Conservation (phyloP, 2,329 filamentous ascomycete genomes). For the Sporothrix luriei region DNA sequence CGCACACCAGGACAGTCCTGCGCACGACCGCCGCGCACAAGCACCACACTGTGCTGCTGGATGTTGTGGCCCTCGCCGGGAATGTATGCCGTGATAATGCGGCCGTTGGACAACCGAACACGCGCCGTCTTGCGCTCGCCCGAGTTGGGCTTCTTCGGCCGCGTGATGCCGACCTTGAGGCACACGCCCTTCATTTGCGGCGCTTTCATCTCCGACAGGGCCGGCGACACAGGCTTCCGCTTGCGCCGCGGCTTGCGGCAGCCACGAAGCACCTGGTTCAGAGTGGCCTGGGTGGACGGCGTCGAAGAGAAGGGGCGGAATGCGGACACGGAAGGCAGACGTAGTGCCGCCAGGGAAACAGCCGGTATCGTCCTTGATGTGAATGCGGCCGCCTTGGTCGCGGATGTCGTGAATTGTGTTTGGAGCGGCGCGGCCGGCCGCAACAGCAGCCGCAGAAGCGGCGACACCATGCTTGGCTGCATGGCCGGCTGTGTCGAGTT, state of each 20-base stretch:
- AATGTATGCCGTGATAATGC: constrained; percentile 89
- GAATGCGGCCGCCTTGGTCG: constrained; percentile 10
- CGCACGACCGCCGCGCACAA: constrained; percentile 87
- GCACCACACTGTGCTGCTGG: constrained; percentile 95
- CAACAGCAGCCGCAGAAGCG: constrained; percentile 44
- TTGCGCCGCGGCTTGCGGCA: constrained; percentile 78
- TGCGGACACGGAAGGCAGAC: constrained; percentile 34
- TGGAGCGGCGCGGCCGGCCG: constrained; percentile 41
- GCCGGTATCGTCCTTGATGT: constrained; percentile 35
- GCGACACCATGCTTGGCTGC: constrained; percentile 42
- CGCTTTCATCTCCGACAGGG: constrained; percentile 67
- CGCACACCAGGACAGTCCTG: constrained; percentile 99
- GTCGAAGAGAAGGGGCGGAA: constrained; percentile 47
- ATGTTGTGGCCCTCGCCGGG: constrained; percentile 98
- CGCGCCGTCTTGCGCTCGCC: constrained; percentile 94
- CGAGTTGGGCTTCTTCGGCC: constrained; percentile 98
- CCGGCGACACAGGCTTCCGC: constrained; percentile 85
- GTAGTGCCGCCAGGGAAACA: constrained; percentile 36
- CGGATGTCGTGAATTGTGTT: constrained; percentile 31
- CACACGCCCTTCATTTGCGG: constrained; percentile 95
- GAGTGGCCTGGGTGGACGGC: constrained; percentile 60
- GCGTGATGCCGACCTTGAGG: constrained; percentile 87
- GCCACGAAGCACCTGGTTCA: constrained; percentile 74
- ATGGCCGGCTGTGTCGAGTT: constrained; percentile 14
- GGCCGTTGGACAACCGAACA: constrained; percentile 83